These are phyloP conservation scores for Aureococcus anophagefferens DNA, from an alignment of 108 stramenopile genomes.

Conservation along the genomic window DNA sequence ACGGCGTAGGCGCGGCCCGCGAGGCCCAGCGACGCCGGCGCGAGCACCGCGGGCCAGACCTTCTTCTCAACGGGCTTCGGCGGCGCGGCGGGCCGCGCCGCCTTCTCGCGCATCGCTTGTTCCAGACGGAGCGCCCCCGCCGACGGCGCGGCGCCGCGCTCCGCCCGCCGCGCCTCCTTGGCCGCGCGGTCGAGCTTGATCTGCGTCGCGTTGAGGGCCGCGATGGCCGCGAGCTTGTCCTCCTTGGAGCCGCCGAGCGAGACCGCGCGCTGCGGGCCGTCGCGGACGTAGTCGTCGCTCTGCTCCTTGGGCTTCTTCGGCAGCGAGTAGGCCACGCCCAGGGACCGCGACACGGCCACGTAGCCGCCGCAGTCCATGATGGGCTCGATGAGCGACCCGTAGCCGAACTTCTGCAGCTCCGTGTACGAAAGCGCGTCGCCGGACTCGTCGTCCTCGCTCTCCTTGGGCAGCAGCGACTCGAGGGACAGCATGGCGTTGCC, in stretches of 20 bases:
- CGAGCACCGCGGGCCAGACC: not conserved
- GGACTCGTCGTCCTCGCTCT: slow-evolving; percentile 15
- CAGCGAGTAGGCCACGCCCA: slow-evolving; percentile 19
- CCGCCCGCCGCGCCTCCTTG: not conserved
- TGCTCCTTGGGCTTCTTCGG: not conserved
- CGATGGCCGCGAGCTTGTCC: slow-evolving; percentile 15
- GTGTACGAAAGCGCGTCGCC: slow-evolving; percentile 27
- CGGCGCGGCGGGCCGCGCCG: slow-evolving; percentile 8
- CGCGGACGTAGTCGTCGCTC: not conserved
- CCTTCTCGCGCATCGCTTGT: not conserved
- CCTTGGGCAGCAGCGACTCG: not conserved
- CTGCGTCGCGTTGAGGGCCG: slow-evolving; percentile 12
- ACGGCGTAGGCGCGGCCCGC: slow-evolving; percentile 20
- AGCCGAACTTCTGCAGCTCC: slow-evolving; percentile 24
- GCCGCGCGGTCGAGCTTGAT: not conserved
- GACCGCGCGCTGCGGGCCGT: slow-evolving; percentile 6
- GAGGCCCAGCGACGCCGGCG: slow-evolving; percentile 13
- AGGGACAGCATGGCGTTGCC: not conserved
- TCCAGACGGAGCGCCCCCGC: too few species aligned
- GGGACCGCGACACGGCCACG: slow-evolving; percentile 10
- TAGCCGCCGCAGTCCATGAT: slow-evolving; percentile 26
- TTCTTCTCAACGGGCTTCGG: slow-evolving; percentile 9
- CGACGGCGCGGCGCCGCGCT: not conserved
- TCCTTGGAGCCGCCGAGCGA: slow-evolving; percentile 7
- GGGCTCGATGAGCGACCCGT: slow-evolving; percentile 23